Conservation (phyloP, 495 filamentous ascomycete genomes). For the Aspergillus kassunensis region DNA sequence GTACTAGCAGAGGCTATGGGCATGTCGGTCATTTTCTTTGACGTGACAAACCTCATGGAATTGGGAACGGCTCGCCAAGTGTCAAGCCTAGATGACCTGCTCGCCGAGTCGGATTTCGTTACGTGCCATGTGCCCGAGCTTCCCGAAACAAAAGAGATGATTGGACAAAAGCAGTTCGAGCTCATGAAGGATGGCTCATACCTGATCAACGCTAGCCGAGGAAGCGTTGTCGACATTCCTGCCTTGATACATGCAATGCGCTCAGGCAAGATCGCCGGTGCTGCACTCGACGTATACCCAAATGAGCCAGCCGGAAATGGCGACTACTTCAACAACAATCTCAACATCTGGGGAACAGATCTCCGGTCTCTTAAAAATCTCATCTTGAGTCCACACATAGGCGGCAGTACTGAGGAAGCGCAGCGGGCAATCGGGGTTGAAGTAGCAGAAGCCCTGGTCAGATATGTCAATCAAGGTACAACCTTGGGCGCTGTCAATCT, state of each 20-base stretch:
- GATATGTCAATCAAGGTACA: slow-evolving; percentile 88
- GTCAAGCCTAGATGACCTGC: slow-evolving; percentile 66
- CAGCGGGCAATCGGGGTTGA: slow-evolving; percentile 95
- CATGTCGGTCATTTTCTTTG: slow-evolving; percentile 95
- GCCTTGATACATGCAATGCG: slow-evolving; percentile 87
- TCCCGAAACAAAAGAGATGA: slow-evolving; percentile 87
- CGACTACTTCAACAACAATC: slow-evolving; percentile 82
- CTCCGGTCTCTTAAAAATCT: slow-evolving; percentile 84
- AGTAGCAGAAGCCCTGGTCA: slow-evolving; percentile 78
- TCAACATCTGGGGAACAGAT: slow-evolving; percentile 85
- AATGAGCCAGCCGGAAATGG: slow-evolving; percentile 91
- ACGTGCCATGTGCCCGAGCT: slow-evolving; percentile 93
- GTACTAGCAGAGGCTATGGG: slow-evolving; percentile 97
- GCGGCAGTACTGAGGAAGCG: slow-evolving; percentile 95
- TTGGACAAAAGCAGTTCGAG: slow-evolving; percentile 68
- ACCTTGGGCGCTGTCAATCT: slow-evolving; percentile 93
- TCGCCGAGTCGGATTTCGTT: slow-evolving; percentile 82
- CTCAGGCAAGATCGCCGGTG: slow-evolving; percentile 83
- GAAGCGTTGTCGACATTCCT: slow-evolving; percentile 90
- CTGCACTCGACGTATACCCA: slow-evolving; percentile 94
- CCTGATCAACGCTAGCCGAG: slow-evolving; percentile 92
- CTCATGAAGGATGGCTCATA: slow-evolving; percentile 92
- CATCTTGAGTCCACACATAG: slow-evolving; percentile 94
- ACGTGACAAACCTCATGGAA: slow-evolving; percentile 88
- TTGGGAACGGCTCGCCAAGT: slow-evolving; percentile 85